Conservation (phyloP, 2,329 filamentous ascomycete species). For the Aureobasidium sp. region DNA sequence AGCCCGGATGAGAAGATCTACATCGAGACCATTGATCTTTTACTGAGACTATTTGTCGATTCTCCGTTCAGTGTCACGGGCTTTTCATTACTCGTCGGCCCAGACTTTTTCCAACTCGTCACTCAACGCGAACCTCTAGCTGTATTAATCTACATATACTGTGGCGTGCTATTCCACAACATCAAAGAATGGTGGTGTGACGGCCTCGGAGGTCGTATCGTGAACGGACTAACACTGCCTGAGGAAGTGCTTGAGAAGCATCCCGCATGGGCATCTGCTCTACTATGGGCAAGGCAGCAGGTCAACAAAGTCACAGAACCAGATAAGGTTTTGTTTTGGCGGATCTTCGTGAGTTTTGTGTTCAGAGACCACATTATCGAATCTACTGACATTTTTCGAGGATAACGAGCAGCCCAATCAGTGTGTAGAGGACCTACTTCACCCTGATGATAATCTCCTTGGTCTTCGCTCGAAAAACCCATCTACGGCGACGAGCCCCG, state of each 20-base stretch:
- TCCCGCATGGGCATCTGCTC: not conserved
- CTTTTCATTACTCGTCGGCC: conserved; percentile 11
- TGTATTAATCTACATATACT: conserved; percentile 6
- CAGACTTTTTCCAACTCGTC: conserved; percentile 11
- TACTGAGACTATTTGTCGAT: not conserved
- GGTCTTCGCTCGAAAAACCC: conserved; percentile 10
- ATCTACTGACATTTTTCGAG: not conserved
- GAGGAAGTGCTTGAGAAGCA: not conserved
- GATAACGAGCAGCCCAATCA: not conserved
- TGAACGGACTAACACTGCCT: not conserved
- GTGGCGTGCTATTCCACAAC: conserved; percentile 5
- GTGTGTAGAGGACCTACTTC: not conserved
- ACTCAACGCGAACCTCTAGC: conserved; percentile 4
- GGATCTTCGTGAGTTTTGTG: not conserved
- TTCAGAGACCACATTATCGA: too few species aligned
- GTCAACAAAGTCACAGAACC: conserved; percentile 4
- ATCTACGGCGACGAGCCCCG: not conserved
- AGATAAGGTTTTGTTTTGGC: not conserved
- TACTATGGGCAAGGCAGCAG: conserved; percentile 1
- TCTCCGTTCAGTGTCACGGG: conserved; percentile 5
- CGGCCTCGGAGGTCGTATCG: not conserved
- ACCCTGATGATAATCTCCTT: not conserved
- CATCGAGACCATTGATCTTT: conserved; percentile 10
- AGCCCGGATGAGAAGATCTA: not conserved
- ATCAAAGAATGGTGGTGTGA: conserved; percentile 16